Evolutionary conservation across 2,329 filamentous ascomycete species (phyloP).

Genomic region (Didymellaceae sp.): DNA sequence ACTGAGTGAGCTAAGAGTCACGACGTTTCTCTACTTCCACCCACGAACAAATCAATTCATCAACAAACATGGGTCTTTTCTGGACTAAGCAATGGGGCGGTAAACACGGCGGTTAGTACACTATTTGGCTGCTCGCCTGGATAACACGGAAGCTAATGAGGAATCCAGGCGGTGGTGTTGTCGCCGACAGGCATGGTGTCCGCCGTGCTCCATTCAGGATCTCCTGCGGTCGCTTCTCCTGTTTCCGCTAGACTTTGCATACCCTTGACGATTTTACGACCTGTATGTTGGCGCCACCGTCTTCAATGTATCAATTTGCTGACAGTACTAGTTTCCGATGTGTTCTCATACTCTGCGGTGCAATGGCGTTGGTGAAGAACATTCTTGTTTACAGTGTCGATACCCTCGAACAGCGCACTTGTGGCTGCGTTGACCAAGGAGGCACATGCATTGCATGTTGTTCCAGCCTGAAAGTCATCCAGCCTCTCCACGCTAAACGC

Average conservation of each 20-base stretch:
- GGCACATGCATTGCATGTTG: too few relatives aligned
- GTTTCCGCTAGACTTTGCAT: constrained; percentile 55
- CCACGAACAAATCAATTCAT: constrained; percentile 17
- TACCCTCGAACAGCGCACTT: too few relatives aligned
- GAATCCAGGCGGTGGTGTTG: constrained; percentile 55
- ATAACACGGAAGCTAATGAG: constrained; percentile 27
- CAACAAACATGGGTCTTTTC: constrained; percentile 53
- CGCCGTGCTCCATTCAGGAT: constrained; percentile 60
- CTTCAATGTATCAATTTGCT: not conserved
- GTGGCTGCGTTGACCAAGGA: too few relatives aligned
- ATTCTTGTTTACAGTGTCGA: too few relatives aligned
- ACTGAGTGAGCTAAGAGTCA: not conserved
- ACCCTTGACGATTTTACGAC: constrained; percentile 34
- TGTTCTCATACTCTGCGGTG: not conserved
- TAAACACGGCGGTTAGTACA: constrained; percentile 50
- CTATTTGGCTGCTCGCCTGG: constrained; percentile 14
- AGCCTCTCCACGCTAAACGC: too few relatives aligned
- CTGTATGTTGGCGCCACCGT: constrained; percentile 21
- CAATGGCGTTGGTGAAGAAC: not conserved
- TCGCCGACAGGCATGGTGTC: constrained; percentile 60
- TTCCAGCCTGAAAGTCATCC: too few relatives aligned
- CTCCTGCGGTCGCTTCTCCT: constrained; percentile 59
- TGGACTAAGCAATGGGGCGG: constrained; percentile 56
- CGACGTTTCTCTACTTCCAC: constrained; percentile 4
- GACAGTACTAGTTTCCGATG: constrained; percentile 1